These are phyloP conservation scores for Fraxinus platypoda DNA, from an alignment of 305 asterid species.

Conservation along the genomic window DNA sequence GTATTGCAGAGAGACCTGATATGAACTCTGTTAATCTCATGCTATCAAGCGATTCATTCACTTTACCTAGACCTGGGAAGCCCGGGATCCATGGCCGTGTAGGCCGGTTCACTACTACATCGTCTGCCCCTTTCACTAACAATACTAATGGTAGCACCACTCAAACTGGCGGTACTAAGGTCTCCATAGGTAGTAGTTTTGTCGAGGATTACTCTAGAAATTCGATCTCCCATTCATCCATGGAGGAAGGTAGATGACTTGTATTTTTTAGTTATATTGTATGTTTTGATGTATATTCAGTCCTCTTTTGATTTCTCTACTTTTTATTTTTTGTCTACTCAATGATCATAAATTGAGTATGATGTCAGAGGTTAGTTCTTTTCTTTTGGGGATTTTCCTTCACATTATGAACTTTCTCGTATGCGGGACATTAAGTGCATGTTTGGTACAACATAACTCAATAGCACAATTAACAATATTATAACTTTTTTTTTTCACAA, in stretches of 20 bases:
- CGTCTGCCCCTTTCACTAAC: conserved; percentile 46
- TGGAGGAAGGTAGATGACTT: conserved; percentile 67
- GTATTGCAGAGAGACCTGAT: conserved; percentile 63
- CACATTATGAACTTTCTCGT: background rate
- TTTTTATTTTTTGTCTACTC: background rate
- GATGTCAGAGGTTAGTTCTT: background rate
- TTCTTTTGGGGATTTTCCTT: background rate
- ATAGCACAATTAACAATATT: background rate
- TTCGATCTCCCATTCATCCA: conserved; percentile 72
- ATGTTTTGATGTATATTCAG: background rate
- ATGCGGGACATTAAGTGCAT: background rate
- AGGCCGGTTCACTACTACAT: conserved; percentile 45
- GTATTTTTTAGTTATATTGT: background rate
- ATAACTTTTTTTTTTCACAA: background rate
- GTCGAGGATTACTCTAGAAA: conserved; percentile 66
- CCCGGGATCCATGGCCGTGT: conserved; percentile 72
- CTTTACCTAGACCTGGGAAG: conserved; percentile 61
- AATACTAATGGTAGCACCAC: conserved; percentile 39
- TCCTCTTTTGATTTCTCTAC: background rate
- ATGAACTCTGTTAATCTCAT: conserved; percentile 60
- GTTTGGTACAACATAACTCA: background rate
- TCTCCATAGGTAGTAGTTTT: conserved; percentile 33
- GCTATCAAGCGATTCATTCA: conserved; percentile 65
- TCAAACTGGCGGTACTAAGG: conserved; percentile 37
- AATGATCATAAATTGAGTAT: background rate